A percentile compares a stretch with the other conserved stretches of the same genome.
phyloP scores from a whole-genome alignment of 192 early-diverging fungal species.

The Linnemannia exigua region DNA sequence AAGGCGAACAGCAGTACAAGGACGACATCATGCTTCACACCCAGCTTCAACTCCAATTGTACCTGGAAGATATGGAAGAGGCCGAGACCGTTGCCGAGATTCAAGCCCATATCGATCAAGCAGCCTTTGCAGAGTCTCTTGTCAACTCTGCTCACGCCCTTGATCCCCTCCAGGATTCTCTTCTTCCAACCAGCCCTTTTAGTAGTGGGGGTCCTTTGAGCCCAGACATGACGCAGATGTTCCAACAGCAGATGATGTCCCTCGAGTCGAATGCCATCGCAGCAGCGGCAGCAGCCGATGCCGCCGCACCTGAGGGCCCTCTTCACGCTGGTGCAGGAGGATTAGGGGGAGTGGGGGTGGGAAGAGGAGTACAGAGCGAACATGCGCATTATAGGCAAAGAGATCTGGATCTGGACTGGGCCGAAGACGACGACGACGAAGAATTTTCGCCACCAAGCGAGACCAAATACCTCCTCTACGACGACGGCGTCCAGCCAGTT shows the following conservation, averaged over 20 bases:
- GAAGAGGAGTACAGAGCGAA: background rate
- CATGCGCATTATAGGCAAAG: slow-evolving; percentile 15
- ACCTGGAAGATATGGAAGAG: slow-evolving; percentile 42
- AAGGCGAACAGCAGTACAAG: slow-evolving; percentile 22
- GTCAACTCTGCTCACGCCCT: slow-evolving; percentile 3
- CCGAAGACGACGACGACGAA: slow-evolving; percentile 37
- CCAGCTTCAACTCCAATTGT: slow-evolving; percentile 39
- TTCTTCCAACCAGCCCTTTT: background rate
- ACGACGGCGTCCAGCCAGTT: slow-evolving; percentile 45
- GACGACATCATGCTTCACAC: slow-evolving; percentile 30
- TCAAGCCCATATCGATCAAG: slow-evolving; percentile 20
- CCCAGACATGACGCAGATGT: slow-evolving; percentile 8
- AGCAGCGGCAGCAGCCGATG: slow-evolving; percentile 10
- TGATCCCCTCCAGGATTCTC: background rate
- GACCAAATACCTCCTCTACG: slow-evolving; percentile 51
- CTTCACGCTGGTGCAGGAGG: background rate
- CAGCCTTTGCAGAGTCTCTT: background rate
- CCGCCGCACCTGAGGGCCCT: background rate
- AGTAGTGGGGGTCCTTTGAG: background rate
- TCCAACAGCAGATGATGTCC: slow-evolving; percentile 34
- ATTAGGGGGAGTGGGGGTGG: background rate
- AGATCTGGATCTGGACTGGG: slow-evolving; percentile 15
- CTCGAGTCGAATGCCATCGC: slow-evolving; percentile 30
- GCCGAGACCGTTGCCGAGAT: slow-evolving; percentile 19
- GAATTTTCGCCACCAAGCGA: slow-evolving; percentile 48